Percentiles rank a stretch among this genome's conserved stretches.
Conservation (phyloP, 768 basidiomycete genomes). For the Suillus ampliporus region DNA sequence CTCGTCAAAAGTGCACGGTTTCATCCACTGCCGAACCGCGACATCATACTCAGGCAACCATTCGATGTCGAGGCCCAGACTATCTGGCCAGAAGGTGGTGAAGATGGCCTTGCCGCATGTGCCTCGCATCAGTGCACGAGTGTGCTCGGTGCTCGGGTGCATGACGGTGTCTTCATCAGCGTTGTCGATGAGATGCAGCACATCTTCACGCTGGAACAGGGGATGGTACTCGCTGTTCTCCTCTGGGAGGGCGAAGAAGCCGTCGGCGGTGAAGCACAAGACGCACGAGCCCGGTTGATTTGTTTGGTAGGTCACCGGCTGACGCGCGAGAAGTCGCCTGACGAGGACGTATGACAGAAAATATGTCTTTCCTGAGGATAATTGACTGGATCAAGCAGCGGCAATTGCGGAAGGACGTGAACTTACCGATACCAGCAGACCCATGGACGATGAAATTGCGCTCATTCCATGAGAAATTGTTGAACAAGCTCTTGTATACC, state of each 20-base stretch:
- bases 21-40: neutral
- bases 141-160: neutral
- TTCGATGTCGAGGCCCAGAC: neutral
- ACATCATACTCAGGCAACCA: neutral
- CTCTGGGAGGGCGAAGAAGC: slow-evolving; percentile 1
- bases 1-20: neutral
- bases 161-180: neutral
- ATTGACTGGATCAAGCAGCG: neutral
- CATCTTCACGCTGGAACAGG: neutral
- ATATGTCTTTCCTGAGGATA: neutral
- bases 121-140: neutral
- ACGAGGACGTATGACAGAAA: neutral
- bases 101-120: neutral
- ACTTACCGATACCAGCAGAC: neutral
- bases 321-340: neutral
- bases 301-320: neutral
- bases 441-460: neutral
- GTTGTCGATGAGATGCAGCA: neutral
- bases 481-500: neutral
- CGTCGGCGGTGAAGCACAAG: neutral
- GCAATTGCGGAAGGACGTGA: neutral
- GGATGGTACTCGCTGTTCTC: neutral
- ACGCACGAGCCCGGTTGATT: neutral
- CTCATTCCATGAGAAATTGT: neutral
- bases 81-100: neutral